A percentile compares a stretch with the other conserved stretches of the same genome.
These are phyloP conservation scores for Pistacia integerrima DNA, from an alignment of 345 rosid species.

Conservation along the genomic window DNA sequence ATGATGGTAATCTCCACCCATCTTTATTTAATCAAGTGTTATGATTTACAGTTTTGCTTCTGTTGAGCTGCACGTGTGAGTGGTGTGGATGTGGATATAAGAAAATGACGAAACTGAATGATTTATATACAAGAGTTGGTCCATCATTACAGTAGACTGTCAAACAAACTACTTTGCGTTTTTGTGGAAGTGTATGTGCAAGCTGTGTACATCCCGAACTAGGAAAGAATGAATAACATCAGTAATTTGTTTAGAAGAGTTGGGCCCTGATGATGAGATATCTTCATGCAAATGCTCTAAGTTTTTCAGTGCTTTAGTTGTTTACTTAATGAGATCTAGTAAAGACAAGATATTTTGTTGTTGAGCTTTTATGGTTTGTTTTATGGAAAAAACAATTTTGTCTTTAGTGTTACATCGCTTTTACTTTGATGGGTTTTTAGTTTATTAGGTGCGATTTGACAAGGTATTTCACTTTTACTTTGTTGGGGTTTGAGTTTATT, in stretches of 20 bases:
- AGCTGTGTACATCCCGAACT: no score
- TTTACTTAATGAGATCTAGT: neutral
- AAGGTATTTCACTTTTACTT: neutral
- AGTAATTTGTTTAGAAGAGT: neutral
- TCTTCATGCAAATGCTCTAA: neutral
- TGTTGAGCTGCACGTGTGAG: neutral
- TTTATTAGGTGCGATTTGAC: neutral
- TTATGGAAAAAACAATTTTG: neutral
- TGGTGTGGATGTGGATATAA: neutral
- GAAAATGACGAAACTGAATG: neutral
- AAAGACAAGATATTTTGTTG: neutral
- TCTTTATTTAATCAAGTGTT: neutral
- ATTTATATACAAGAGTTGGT: neutral
- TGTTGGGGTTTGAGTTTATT: neutral
- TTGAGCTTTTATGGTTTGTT: slow-evolving; percentile 4
- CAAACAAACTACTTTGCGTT: no score
- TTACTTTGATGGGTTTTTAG: slow-evolving; percentile 3
- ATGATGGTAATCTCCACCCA: slow-evolving; percentile 63
- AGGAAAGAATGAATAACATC: neutral
- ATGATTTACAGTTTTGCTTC: neutral
- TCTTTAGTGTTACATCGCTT: neutral
- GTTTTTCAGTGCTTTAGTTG: neutral
- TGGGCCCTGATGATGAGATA: neutral
- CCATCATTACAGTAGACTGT: neutral
- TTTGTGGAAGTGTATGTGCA: no score